Base-by-base conservation (phyloP, 495 filamentous ascomycete genomes). In the Bryoglossum gracile region DNA sequence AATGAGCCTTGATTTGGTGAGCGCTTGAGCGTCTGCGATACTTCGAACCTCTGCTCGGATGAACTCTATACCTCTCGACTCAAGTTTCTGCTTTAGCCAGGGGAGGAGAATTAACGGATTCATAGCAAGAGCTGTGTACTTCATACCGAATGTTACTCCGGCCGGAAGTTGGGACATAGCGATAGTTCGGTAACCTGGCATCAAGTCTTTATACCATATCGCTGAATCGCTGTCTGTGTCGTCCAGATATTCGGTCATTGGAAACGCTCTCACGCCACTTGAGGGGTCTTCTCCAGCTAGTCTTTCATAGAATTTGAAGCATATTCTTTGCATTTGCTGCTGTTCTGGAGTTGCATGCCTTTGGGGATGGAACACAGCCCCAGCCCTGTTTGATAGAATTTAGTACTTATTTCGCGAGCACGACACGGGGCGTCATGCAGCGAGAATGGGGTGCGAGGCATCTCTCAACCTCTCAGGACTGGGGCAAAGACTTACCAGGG, bases 71-170 rank as follows among this genome's bases (percentile, higher is more conserved):
- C 62, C 64, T 19, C 24, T 51, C 0, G 9, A 43, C 10, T 59
- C 53, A 14, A 67, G 39, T 21, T 49, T 30, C 32, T 44, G 23
- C 23, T 55, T 51, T 9, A 65, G 24, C 62, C 62, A 65, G 4
- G 58, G 56, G 4, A 67, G 53, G 16, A 67, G 53, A 13, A 61
- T 16, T 11, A 39, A 17, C 2, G 64, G 62, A 45, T 58, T 63
- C 19, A 65, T 57, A 10, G 60, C 55, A 8, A 67, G 26, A 14
- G 62, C 38, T 10, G 51, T 54, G 34, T 61, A 60, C 44, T 46
- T 59, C 8, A 62, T 35, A 8, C 57, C 57, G 10, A 46, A 41
- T 2, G 44, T 47, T 0, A 52, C 36, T 1, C 52, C 58, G 0
- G 19, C 11, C 0, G 59, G 59, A 9, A 62, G 46, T 34, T 64